Evolutionary conservation across 345 rosid genomes (phyloP), one percentile per base, ranked within the genome.

Genomic region (Eucalyptus coolabah): DNA sequence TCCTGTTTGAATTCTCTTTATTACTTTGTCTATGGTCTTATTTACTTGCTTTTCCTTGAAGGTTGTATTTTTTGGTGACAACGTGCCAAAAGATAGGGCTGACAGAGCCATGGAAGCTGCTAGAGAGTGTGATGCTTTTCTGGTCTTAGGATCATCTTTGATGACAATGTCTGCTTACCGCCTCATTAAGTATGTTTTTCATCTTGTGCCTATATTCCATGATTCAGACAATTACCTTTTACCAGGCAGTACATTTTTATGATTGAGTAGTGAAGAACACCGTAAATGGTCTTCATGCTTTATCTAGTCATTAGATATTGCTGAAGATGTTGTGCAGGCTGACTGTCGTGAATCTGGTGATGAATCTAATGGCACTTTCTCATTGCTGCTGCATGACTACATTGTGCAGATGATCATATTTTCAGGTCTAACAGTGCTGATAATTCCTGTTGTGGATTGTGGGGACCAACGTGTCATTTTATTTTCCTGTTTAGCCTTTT

Each of bases 111-210:
- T 96, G 95, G 94, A 93, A 91, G 95, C 93, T 93, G 96, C 98
- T 21, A 98, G 93, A 93, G 93, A 87, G 56, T 94, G 98, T 9
- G 97, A 98, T 93, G 97, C 98, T 81, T 96, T 95, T 90, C 97
- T 98, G 42, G 94, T 93, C 60, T 90, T 98, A 86, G 99, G 99
- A 90, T 96, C 99, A 80, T 95, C 99, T 63, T 87, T 96, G 87
- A 98, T 98, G 99, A 98, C 99, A 65, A 96, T 97, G 97, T 98
- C 97, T 56, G 98, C 99, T 82, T 98, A 87, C 91, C 96, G 98
- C 81, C 97, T 98, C 53, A 91, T 96, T 91, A 95, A 96, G 99
- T 98, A 93, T 42, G 87, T 90, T 12, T 45, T 87, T 32, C 81
- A 87, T 44, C 53, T 69, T 86, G n/a, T 54, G 87, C 89, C 85